Percentiles rank a stretch among this genome's conserved stretches.
Conservation (phyloP, 2,329 filamentous ascomycete species). For the Paecilomyces sp. region DNA sequence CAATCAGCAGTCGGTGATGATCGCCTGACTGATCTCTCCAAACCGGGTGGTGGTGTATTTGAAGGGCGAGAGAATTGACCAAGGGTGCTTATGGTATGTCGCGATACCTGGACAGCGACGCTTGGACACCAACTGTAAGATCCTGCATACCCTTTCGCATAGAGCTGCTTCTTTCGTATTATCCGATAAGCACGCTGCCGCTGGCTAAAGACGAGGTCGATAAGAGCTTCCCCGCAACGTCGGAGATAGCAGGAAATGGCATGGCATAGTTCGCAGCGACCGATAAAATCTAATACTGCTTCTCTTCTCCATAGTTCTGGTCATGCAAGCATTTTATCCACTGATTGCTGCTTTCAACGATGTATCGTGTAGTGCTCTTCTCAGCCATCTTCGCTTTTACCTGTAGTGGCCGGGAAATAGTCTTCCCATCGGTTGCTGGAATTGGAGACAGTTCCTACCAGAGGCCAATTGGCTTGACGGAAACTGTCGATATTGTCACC, state of each 20-base stretch:
- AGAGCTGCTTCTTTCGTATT: not conserved
- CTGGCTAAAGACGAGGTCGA: not conserved
- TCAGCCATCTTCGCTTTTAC: conserved; percentile 1
- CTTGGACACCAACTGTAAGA: not conserved
- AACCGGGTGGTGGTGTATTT: too few species aligned
- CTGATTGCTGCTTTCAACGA: not conserved
- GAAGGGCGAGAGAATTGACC: too few species aligned
- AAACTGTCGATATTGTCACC: conserved; percentile 34
- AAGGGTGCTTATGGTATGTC: too few species aligned
- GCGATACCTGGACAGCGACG: too few species aligned
- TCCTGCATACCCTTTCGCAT: not conserved
- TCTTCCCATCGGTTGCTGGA: conserved; percentile 20
- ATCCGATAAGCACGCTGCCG: not conserved
- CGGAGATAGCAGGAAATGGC: not conserved
- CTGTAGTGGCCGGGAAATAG: conserved; percentile 14
- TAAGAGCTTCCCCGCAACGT: not conserved
- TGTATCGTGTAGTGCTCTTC: not conserved
- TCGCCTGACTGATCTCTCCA: too few species aligned
- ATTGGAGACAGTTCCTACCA: conserved; percentile 9
- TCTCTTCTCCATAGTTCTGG: not conserved
- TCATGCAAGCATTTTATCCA: not conserved
- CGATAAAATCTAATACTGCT: not conserved
- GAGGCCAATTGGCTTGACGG: conserved; percentile 12
- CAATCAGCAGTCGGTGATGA: too few species aligned
- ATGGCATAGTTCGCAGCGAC: not conserved